phyloP scores from a whole-genome alignment of 2,329 filamentous ascomycete genomes.

The Bipolaris zeicola region DNA sequence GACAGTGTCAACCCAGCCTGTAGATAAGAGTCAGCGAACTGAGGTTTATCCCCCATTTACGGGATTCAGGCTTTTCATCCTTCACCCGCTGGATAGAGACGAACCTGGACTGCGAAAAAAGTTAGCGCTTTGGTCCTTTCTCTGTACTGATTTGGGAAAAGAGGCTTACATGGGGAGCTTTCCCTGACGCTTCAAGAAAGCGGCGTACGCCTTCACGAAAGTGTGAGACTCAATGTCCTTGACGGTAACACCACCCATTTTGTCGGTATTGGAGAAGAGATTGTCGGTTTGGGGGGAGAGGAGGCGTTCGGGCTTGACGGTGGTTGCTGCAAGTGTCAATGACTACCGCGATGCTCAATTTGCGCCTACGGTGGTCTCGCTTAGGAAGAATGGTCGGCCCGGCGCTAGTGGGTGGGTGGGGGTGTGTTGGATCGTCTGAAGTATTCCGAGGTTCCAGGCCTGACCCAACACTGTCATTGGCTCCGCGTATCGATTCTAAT shows the following conservation, averaged over 20 bases:
- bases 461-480: background rate
- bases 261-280: slow-evolving; percentile 60
- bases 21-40: slow-evolving; percentile 56
- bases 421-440: background rate
- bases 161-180: slow-evolving; percentile 73
- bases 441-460: background rate
- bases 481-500: background rate
- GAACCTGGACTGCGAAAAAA: slow-evolving; percentile 66
- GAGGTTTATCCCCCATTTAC: slow-evolving; percentile 57
- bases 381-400: slow-evolving; percentile 30
- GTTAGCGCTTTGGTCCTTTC: slow-evolving; percentile 26
- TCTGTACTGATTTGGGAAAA: background rate
- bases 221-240: slow-evolving; percentile 90
- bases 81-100: slow-evolving; percentile 52
- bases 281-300: slow-evolving; percentile 20
- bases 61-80: slow-evolving; percentile 58
- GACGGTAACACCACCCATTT: slow-evolving; percentile 81
- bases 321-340: slow-evolving; percentile 22
- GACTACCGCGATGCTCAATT: slow-evolving; percentile 1
- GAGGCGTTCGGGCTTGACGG: slow-evolving; percentile 30
- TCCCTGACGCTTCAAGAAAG: slow-evolving; percentile 92
- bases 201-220: slow-evolving; percentile 85
- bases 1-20: slow-evolving; percentile 99
- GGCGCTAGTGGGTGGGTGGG: slow-evolving; percentile 11
- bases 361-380: slow-evolving; percentile 26